These are phyloP conservation scores for Rasamsonia emersonii DNA, from an alignment of 2,329 filamentous ascomycete genomes.

Conservation along the genomic window DNA sequence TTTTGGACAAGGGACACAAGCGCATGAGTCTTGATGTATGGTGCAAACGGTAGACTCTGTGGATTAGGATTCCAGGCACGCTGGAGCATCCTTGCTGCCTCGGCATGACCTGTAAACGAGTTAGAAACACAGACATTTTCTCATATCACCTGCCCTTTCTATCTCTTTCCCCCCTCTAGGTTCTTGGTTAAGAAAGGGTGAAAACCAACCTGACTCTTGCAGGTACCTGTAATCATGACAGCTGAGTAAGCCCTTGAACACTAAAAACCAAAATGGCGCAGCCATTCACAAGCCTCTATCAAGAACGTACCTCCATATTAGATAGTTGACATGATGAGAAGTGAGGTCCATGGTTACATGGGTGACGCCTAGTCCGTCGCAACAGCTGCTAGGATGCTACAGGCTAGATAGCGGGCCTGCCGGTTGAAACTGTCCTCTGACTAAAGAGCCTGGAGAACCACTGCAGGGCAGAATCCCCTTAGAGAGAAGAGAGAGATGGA, in stretches of 20 bases:
- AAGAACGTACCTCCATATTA: conserved; percentile 54
- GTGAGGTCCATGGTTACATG: conserved; percentile 40
- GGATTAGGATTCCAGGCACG: conserved; percentile 56
- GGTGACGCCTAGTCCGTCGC: conserved; percentile 19
- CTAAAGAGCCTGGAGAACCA: no score
- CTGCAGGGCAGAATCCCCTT: background rate
- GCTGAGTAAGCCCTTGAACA: no score
- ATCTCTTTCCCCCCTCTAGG: background rate
- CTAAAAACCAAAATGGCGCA: conserved; percentile 7
- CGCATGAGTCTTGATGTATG: conserved; percentile 49
- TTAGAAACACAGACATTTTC: conserved; percentile 9
- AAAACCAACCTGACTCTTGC: conserved; percentile 45
- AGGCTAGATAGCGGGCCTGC: no score
- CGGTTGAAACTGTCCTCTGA: no score
- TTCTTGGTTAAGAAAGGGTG: conserved; percentile 4
- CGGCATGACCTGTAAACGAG: conserved; percentile 42
- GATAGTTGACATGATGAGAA: conserved; percentile 57
- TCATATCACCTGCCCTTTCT: background rate
- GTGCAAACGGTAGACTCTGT: conserved; percentile 53
- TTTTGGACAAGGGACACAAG: conserved; percentile 56
- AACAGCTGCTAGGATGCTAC: conserved; percentile 21
- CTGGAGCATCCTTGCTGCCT: conserved; percentile 52
- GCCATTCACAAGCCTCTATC: no score
- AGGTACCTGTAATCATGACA: conserved; percentile 46
- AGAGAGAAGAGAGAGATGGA: background rate